Evolutionary conservation across 768 basidiomycete species (phyloP), one percentile per base, ranked within the genome.

Genomic region (Infundibulicybe gibba): DNA sequence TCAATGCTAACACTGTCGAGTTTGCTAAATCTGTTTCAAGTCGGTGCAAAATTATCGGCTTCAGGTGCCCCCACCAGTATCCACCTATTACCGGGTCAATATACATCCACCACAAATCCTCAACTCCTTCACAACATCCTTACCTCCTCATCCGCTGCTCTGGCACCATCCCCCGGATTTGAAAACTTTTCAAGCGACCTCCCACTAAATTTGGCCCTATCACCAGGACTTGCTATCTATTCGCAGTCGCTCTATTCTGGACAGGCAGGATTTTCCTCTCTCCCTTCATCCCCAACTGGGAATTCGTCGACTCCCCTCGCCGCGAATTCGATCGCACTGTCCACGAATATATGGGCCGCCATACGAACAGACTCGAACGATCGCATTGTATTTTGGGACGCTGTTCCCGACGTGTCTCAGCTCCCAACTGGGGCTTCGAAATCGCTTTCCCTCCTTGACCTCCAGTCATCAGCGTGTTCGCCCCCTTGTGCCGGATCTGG

Each of bases 381-480:
- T 32, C 83, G 84, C 19, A 60, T 90, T 13, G 72, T 92, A 16
- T 58, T 94, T 30, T 94, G 89, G 88, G 81, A 89, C 50, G 80
- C 85, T 9, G 67, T 93, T 39, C 83, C 90, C 10, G 90, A 94
- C 56, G 58, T 86, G 16, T 66, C 78, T 2, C 83, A 91, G 60
- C 72, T 91, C 12, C 85, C 87, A 2, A 58, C 72, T 1, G 63
- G 70, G 3, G 66, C 64, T 32, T 63, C 74, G 0, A 70, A 69
- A 25, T 69, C 78, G 0, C 66, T 90, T n/a, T 69, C 76, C 1
- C 67, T 91, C n/a, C 62, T 85, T 35, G 81, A 82, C 53, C 71
- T 93, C 52, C 79, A 90, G 59, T 90, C 87, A 3, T 71, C 79
- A 0, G 70, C 81, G 0, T 94, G 92, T 60, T 82, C 86, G 0